Evolutionary conservation across 192 early-diverging fungal species (phyloP).

Genomic region (Coemansia sp.): DNA sequence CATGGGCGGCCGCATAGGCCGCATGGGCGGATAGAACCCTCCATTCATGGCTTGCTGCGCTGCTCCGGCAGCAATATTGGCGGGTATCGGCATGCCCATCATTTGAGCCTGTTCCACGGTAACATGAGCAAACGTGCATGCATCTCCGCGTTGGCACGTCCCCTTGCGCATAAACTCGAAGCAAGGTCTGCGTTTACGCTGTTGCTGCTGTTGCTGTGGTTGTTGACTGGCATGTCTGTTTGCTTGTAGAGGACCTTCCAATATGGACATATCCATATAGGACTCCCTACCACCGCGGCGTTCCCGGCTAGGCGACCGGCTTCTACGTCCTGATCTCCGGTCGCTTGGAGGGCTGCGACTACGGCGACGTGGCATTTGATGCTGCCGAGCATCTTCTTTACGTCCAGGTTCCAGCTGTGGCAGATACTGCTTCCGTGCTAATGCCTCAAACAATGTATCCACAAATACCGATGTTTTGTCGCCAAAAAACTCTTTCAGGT

Average conservation of each 20-base stretch:
- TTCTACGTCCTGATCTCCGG: conserved; percentile 11
- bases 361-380: conserved; percentile 8
- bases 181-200: conserved; percentile 26
- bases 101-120: conserved; percentile 27
- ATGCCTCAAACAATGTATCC: conserved; percentile 28
- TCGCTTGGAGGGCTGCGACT: conserved; percentile 28
- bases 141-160: conserved; percentile 42
- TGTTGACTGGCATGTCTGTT: conserved; percentile 11
- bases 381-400: background rate
- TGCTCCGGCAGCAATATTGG: no score
- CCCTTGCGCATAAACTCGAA: conserved; percentile 45
- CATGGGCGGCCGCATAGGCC: conserved; percentile 4
- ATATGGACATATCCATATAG: conserved; percentile 13
- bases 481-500: conserved; percentile 45
- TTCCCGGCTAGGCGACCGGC: conserved; percentile 10
- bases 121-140: conserved; percentile 31
- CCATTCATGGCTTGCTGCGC: no score
- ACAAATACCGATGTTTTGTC: conserved; percentile 33
- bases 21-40: no score
- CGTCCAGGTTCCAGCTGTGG: background rate
- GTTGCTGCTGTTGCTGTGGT: conserved; percentile 14
- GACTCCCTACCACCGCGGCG: conserved; percentile 6
- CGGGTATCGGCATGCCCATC: conserved; percentile 36
- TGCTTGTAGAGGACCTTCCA: conserved; percentile 34
- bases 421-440: conserved; percentile 27